Evolutionary conservation across 2,329 filamentous ascomycete species (phyloP), one percentile per base, ranked within the genome.

Genomic region (Curvularia verruculosa): DNA sequence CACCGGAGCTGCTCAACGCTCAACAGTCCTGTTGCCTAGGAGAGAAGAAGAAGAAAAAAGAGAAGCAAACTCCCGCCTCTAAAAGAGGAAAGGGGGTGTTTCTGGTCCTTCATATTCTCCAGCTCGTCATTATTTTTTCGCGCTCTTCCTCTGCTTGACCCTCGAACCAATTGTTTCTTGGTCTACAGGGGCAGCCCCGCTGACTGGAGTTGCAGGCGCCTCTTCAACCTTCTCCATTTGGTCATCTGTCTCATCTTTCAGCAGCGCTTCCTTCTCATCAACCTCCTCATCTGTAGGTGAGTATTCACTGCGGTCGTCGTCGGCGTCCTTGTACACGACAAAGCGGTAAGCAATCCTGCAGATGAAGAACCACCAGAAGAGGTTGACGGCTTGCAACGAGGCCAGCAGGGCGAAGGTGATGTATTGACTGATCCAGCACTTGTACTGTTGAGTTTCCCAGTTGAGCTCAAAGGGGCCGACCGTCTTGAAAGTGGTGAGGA

Each of bases 281-380:
- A 58, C 68, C 55, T 82, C 81, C 24, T 87, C 85, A 6, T 80
- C 75, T 9, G 64, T 74, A 8, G 73, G 71, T 37, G 86, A 85
- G 29, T 87, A 86, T 45, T 89, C 88, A 59, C 88, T 91, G 60
- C 90, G 83, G 60, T 92, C 90, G 70, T 93, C 90, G 49, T 87
- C 84, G 31, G 83, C 83, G 19, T 82, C 81, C 50, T 84, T 83
- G 67, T 83, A 84, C 40, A 84, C 81, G 18, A 89, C 79, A 65
- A 91, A 89, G 57, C 89, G 83, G 68, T 87, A 90, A 45, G 88
- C 88, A 63, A 93, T 91, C 63, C 89, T 83, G 57, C 89, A 73
- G 68, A 94, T 92, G 76, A 89, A 86, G 77, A 87, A 91, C 56
- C 92, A 84, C 90, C 90, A 94, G 78, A 93, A 92, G 9, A 93